Base-by-base conservation (phyloP, 805 yeast genomes). In the Maudiozyma serrabonitensis region DNA sequence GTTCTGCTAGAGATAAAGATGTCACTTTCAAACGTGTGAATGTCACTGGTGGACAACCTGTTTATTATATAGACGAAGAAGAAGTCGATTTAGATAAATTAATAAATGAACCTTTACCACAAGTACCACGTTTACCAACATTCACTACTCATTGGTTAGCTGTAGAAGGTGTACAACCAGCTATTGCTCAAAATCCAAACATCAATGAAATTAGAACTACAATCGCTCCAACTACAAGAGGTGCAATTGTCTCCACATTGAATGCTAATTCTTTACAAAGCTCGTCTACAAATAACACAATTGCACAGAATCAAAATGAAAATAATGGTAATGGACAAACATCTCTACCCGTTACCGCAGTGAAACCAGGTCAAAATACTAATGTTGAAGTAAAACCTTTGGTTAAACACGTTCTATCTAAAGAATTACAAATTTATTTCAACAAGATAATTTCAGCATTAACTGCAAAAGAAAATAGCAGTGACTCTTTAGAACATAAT, bases 121-220 rank as follows among this genome's bases (percentile, higher is more conserved):
- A 84, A 59, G 95, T 95, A 2, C 99, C 99, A 4, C 76, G 98
- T 51, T 82, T 84, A 52, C 83, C 95, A 2, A 83, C 96, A 0
- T 90, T 87, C 66, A 89, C 98, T 0, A 95, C 97, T 6, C 95
- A 86, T 64, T 91, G 99, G 98, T 74, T 95, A 32, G 98, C 99
- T 0, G 87, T 93, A 48, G 99, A 93, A 68, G 99, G 99, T 50
- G 95, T 93, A 8, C 99, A 93, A 63, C 99, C 99, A 0, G 83
- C 93, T 32, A 91, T 93, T 49, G 95, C 97, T 1, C 99, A 95
- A 68, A 93, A 93, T 69, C 99, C 99, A 23, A 64, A 71, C 18
- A 76, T 83, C 46, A 75, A 80, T 46, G 97, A 90, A 57, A 82
- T 91, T 53, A 81, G 82, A 62, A 51, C 61, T 12, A 77, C 80